Conservation (phyloP, 345 rosid genomes). For the Rubroshorea leprosula region DNA sequence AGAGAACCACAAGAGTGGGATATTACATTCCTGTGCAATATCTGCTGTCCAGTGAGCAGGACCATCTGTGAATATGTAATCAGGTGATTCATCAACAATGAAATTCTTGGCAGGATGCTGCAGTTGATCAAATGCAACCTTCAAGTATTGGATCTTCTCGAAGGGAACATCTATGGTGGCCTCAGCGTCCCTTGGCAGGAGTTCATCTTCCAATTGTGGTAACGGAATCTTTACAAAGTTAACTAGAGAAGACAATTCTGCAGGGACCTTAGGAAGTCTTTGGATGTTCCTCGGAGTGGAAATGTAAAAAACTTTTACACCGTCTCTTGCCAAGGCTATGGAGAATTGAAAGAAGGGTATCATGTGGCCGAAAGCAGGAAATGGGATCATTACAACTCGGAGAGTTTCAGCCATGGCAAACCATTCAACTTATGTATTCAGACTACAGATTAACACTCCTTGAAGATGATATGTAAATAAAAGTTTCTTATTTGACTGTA, state of each 20-base stretch:
- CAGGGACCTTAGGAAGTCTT: conserved; percentile 3
- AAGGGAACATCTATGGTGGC: conserved; percentile 5
- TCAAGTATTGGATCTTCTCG: conserved; percentile 13
- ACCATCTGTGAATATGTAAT: conserved; percentile 24
- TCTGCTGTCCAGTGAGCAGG: conserved; percentile 17
- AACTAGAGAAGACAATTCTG: not conserved
- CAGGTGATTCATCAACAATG: conserved; percentile 5
- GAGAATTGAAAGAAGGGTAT: conserved; percentile 25
- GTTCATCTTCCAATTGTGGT: not conserved
- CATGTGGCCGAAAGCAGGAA: conserved; percentile 20
- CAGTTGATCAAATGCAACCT: conserved; percentile 25
- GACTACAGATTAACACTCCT: not conserved
- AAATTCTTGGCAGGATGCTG: conserved; percentile 17
- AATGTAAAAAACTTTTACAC: conserved; percentile 16
- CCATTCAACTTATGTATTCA: not conserved
- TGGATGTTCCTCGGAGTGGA: conserved; percentile 14
- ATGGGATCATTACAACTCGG: conserved; percentile 19
- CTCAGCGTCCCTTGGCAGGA: not conserved
- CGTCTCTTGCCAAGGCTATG: conserved; percentile 19
- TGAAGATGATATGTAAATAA: too few species aligned
- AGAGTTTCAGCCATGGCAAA: not conserved
- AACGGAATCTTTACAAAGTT: not conserved
- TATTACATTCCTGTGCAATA: conserved; percentile 8
- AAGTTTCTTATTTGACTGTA: too few species aligned
- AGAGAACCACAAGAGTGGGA: conserved; percentile 18